Percentiles rank a stretch among this genome's conserved stretches.
These are phyloP conservation scores for Ustilago loliicola DNA, from an alignment of 1,284 basidiomycete species.

Conservation along the genomic window DNA sequence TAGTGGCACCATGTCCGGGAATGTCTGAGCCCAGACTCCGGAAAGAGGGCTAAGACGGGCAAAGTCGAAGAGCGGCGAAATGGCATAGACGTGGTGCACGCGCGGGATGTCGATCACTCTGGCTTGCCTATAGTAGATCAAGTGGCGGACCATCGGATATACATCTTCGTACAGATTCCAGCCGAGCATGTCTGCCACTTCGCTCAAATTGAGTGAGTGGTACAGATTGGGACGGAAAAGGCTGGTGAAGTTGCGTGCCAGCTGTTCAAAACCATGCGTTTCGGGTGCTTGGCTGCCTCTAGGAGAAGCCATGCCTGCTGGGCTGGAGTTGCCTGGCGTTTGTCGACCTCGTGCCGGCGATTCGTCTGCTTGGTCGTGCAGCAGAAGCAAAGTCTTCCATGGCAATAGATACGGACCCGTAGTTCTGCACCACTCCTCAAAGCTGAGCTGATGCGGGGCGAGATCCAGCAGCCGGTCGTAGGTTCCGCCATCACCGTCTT, in stretches of 20 bases:
- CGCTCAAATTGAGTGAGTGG: conserved; percentile 77
- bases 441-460: conserved; percentile 32
- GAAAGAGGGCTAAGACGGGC: conserved; percentile 77
- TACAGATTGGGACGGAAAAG: conserved; percentile 45
- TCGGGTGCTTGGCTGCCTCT: conserved; percentile 18
- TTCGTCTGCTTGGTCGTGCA: conserved; percentile 71
- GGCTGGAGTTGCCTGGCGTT: conserved; percentile 21
- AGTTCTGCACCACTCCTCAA: conserved; percentile 64
- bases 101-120: conserved; percentile 88
- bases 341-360: conserved; percentile 13
- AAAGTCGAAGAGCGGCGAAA: conserved; percentile 62
- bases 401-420: conserved; percentile 81
- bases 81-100: conserved; percentile 85
- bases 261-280: conserved; percentile 54
- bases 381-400: conserved; percentile 88
- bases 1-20: conserved; percentile 80
- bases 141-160: conserved; percentile 87
- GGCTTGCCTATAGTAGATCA: conserved; percentile 89
- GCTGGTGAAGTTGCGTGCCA: conserved; percentile 42
- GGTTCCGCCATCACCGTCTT: conserved; percentile 36
- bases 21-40: conserved; percentile 78
- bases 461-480: conserved; percentile 36
- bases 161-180: conserved; percentile 88
- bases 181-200: conserved; percentile 84
- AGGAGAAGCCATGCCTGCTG: conserved; percentile 10